Evolutionary conservation across 257 asterid species (phyloP), one percentile per base, ranked within the genome.

Genomic region (Nyctanthes arbortristis): DNA sequence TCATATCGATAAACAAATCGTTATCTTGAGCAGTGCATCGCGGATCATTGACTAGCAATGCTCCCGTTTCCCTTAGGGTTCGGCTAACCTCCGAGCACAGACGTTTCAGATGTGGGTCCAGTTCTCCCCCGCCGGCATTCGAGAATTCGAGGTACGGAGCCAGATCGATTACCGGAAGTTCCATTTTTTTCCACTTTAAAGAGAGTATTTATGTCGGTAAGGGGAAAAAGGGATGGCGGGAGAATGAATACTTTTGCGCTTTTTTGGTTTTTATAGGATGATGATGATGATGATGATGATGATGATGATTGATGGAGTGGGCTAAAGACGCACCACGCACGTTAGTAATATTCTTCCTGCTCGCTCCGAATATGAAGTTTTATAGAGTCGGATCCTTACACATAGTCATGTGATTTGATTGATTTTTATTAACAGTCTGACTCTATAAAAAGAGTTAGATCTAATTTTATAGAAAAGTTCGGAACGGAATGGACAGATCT

Each of bases 61-160:
- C 99, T 54, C 99, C 99, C 47, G 96, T 91, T 47, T 93, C 96
- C 37, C 65, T 81, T 72, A 93, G 97, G 87, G 92, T 87, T 80
- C 86, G 89, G 70, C 96, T 89, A 39, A 93, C 99, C 77, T 91
- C 93, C 25, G 72, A 70, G 80, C 97, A 93, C 52, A 93, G 75
- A 39, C 69, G 63, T 78, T 77, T 79, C 30, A 87, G 77, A 32
- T 75, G 29, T n/a, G 81, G 78, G 78, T 81, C 88, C 74, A 75
- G 67, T 58, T 73, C 77, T 35, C 49, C 69, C 4, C 64, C 28
- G 27, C 30, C 84, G 0, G 82, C 25, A 66, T 47, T 63, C 28
- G 75, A 32, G 70, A 68, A 72, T 49, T 84, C 79, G 54, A 93
- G 62, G 79, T 84, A 93, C 0, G 95, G 87, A 18, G 84, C 78